Evolutionary conservation across 768 basidiomycete species (phyloP), one percentile per base, ranked within the genome.

Genomic region (Suillus cothurnatus): DNA sequence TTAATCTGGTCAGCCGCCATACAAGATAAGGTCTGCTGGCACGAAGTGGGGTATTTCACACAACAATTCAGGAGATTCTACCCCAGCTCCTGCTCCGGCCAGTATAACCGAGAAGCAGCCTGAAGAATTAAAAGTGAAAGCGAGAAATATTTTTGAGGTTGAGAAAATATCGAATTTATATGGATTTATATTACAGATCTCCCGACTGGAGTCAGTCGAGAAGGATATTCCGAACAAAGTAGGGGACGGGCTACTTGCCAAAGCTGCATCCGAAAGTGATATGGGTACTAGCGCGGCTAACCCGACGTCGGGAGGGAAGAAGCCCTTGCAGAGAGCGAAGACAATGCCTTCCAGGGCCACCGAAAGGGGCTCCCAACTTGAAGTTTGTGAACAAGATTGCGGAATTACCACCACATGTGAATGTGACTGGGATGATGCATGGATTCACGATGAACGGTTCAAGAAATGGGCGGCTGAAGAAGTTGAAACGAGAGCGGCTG

Each of bases 21-120:
- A 59, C 58, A 59, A 59, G 58, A 4, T 59, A 14, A 59, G 19
- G 26, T 59, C 58, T 21, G 58, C 58, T 11, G 58, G 58, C 28
- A 59, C 58, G 39, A 59, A 38, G 26, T 31, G 26, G 26, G 58
- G 58, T 14, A 59, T 59, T 41, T 39, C 39, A 2, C 58, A 6
- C 19, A 1, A 59, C 3, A 59, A 39, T 21, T 31, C 58, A 59
- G 58, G 14, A 59, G 58, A 41, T 21, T 59, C 38, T 15, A 59
- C 28, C 17, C 26, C 26, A 21, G 3, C 19, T 31, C 38, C 38
- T 5, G 9, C 23, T 19, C 6, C 0, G 6, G 19, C 19, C 26
- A 21, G 11, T 32, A n/a, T n/a, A 12, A n/a, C 53, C 6, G 31
- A 55, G 21, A 19, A 59, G 3, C 26, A 41, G 19, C 28, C 41